A percentile compares a stretch with the other conserved stretches of the same genome.
Evolutionary conservation across 2,329 filamentous ascomycete species (phyloP).

Genomic region (Neofusicoccum kwambonambiense): DNA sequence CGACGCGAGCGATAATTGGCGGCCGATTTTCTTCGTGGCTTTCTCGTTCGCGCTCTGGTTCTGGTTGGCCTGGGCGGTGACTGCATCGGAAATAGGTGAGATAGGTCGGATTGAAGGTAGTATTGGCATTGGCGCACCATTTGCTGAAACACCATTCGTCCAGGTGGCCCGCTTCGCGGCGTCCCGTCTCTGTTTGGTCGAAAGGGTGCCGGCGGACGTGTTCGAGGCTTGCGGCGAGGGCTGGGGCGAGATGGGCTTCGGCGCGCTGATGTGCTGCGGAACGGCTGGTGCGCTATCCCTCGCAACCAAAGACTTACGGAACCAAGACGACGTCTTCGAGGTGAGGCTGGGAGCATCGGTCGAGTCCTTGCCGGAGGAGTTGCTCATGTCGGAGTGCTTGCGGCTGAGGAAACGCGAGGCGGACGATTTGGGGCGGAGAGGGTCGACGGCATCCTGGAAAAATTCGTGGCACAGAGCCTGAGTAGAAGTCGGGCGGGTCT

Average conservation of each 20-base stretch:
- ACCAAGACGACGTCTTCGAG: conserved; percentile 87
- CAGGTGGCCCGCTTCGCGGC: conserved; percentile 86
- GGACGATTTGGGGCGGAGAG: conserved; percentile 86
- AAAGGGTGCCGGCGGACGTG: conserved; percentile 43
- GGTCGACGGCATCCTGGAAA: conserved; percentile 88
- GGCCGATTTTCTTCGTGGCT: conserved; percentile 83
- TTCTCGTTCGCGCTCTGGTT: conserved; percentile 62
- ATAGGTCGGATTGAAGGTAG: conserved; percentile 91
- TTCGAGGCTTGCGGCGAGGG: conserved; percentile 45
- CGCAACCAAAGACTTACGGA: conserved; percentile 88
- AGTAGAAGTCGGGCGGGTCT: conserved; percentile 81
- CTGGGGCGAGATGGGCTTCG: conserved; percentile 42
- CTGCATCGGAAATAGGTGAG: conserved; percentile 91
- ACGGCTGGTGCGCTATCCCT: conserved; percentile 67
- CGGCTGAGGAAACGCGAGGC: conserved; percentile 79
- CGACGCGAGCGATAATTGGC: conserved; percentile 89
- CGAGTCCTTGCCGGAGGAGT: conserved; percentile 63
- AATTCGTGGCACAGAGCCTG: conserved; percentile 96
- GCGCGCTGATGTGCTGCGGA: conserved; percentile 40
- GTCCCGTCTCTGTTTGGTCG: conserved; percentile 55
- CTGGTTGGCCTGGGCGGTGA: conserved; percentile 82
- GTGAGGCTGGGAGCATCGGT: conserved; percentile 58
- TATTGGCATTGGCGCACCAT: conserved; percentile 89
- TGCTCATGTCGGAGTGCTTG: conserved; percentile 81
- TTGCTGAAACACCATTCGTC: conserved; percentile 74